Percentiles rank a stretch among this genome's conserved stretches.
These are phyloP conservation scores for Cytospora piceae DNA, from an alignment of 2,329 filamentous ascomycete species.

Conservation along the genomic window DNA sequence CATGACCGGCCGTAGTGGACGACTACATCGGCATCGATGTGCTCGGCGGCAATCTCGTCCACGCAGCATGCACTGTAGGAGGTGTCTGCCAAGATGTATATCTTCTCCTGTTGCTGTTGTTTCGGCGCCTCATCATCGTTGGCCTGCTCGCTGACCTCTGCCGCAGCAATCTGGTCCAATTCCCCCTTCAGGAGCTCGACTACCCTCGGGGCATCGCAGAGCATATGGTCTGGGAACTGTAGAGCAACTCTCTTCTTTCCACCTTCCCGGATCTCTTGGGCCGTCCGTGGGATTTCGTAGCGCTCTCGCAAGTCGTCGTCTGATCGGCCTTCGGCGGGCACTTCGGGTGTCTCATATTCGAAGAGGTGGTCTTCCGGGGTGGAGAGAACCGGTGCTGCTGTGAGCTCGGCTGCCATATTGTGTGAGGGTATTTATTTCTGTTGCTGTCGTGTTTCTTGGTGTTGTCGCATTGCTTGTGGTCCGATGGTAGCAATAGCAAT, in stretches of 20 bases:
- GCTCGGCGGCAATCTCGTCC: constrained; percentile 94
- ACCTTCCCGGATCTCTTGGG: constrained; percentile 72
- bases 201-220: constrained; percentile 81
- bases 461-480: neutral
- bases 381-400: constrained; percentile 62
- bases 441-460: constrained; percentile 5
- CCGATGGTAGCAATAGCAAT: too few species aligned
- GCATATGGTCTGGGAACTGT: constrained; percentile 96
- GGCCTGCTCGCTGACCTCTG: neutral
- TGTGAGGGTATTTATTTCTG: neutral
- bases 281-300: constrained; percentile 85
- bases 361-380: constrained; percentile 65
- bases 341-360: constrained; percentile 52
- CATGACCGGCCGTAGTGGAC: constrained; percentile 95
- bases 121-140: too few species aligned
- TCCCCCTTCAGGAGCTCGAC: constrained; percentile 62
- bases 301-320: constrained; percentile 74
- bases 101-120: constrained; percentile 38
- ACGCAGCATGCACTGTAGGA: constrained; percentile 98
- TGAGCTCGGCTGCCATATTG: constrained; percentile 52
- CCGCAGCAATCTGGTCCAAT: constrained; percentile 34
- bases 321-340: constrained; percentile 33
- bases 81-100: constrained; percentile 92
- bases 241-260: constrained; percentile 79
- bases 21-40: constrained; percentile 86